Evolutionary conservation across 148 eudicot genomes (phyloP).

Genomic region (Spergularia bocconei): DNA sequence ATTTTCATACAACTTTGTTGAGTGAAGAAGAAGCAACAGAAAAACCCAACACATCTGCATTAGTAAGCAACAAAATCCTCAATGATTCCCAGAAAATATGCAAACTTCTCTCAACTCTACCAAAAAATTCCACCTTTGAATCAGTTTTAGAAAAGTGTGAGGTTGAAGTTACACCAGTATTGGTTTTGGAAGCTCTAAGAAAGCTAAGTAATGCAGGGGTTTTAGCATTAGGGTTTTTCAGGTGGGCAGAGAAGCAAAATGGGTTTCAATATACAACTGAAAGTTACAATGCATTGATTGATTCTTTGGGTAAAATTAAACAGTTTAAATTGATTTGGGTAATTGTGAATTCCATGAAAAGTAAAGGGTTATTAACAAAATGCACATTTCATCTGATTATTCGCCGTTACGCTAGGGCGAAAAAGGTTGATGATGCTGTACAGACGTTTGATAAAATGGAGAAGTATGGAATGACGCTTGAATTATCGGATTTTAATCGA

Average conservation of each 20-base stretch:
- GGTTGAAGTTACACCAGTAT: constrained; percentile 32
- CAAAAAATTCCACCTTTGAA: constrained; percentile 30
- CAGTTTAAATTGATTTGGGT: constrained; percentile 71
- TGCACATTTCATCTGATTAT: constrained; percentile 65
- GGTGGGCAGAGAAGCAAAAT: constrained; percentile 73
- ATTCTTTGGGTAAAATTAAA: constrained; percentile 76
- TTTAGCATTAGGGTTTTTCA: constrained; percentile 65
- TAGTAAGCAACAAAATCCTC: constrained; percentile 17
- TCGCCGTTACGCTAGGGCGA: constrained; percentile 71
- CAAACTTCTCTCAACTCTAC: constrained; percentile 39
- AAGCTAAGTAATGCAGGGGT: constrained; percentile 73
- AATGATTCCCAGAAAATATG: constrained; percentile 49
- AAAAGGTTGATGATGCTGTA: constrained; percentile 64
- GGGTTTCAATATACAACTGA: constrained; percentile 52
- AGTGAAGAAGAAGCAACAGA: constrained; percentile 13
- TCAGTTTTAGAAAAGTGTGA: constrained; percentile 31
- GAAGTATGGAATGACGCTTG: constrained; percentile 46
- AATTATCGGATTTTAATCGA: constrained; percentile 59
- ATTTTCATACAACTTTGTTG: constrained; percentile 22
- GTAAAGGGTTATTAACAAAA: constrained; percentile 45
- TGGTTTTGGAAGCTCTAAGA: constrained; percentile 55
- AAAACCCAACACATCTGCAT: constrained; percentile 23
- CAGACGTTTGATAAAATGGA: constrained; percentile 73
- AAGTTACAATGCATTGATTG: constrained; percentile 62
- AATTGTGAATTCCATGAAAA: constrained; percentile 59